Conservation (phyloP, 352 stramenopile genomes). For the Phytophthora macrochlamydospora region DNA sequence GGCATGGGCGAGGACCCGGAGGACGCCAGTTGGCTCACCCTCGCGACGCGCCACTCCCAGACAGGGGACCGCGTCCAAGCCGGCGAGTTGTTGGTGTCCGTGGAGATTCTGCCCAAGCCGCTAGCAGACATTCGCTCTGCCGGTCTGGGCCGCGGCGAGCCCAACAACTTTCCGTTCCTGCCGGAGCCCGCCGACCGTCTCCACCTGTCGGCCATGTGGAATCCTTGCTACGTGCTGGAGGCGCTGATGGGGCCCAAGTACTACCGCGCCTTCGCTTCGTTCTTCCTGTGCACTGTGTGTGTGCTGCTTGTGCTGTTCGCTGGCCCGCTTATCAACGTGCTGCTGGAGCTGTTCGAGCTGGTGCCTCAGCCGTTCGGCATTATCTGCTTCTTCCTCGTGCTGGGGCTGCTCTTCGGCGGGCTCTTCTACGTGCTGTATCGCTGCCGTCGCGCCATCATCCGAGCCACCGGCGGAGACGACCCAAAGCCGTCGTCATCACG, state of each 20-base stretch:
- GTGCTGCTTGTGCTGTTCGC: constrained; percentile 68
- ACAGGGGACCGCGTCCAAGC: constrained; percentile 65
- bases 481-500: constrained; percentile 15
- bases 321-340: constrained; percentile 74
- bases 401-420: constrained; percentile 42
- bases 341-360: constrained; percentile 69
- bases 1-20: constrained; percentile 82
- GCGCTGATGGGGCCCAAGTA: constrained; percentile 77
- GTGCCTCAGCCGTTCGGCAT: constrained; percentile 63
- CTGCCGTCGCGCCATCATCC: constrained; percentile 56
- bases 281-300: constrained; percentile 60
- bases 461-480: constrained; percentile 18
- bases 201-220: constrained; percentile 83
- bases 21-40: constrained; percentile 76
- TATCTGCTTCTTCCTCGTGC: constrained; percentile 55
- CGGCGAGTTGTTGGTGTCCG: constrained; percentile 69
- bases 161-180: constrained; percentile 82
- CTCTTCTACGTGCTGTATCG: constrained; percentile 61
- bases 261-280: constrained; percentile 71
- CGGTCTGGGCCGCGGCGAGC: constrained; percentile 75
- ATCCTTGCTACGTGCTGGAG: constrained; percentile 81
- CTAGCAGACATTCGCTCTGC: constrained; percentile 64
- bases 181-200: constrained; percentile 75
- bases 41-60: constrained; percentile 64
- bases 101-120: constrained; percentile 73